phyloP scores from a whole-genome alignment of 306 rosid genomes.

The Senna tora region DNA sequence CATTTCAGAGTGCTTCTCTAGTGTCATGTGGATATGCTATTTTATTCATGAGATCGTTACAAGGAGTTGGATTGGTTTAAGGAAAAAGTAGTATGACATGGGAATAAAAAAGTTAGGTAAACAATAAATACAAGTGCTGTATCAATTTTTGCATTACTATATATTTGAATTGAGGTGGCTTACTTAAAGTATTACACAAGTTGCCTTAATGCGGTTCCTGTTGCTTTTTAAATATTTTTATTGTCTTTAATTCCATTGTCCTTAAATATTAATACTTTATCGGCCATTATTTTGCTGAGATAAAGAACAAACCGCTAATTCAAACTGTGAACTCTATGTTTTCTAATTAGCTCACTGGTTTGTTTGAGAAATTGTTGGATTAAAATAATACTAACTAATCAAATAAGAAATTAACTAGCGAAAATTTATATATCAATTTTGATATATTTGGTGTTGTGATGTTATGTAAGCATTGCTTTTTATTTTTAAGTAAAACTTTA shows the following conservation, averaged over 20 bases:
- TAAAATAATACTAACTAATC: no score
- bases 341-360: background rate
- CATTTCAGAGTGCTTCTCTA: background rate
- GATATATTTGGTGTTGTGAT: no score
- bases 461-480: no score
- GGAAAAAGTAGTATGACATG: constrained; percentile 18
- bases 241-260: background rate
- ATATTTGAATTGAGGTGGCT: background rate
- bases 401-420: background rate
- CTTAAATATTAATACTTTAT: background rate
- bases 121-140: background rate
- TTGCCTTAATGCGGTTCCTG: constrained; percentile 28
- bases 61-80: constrained; percentile 16
- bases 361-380: background rate
- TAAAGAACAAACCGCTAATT: background rate
- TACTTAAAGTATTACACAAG: background rate
- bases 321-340: background rate
- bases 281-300: background rate
- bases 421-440: no score
- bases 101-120: constrained; percentile 2
- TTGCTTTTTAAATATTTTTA: background rate
- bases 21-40: constrained; percentile 22
- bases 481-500: no score
- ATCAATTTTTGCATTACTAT: background rate
- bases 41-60: background rate